These are phyloP conservation scores for Clavispora carvajalis DNA, from an alignment of 805 yeast genomes.

Conservation along the genomic window DNA sequence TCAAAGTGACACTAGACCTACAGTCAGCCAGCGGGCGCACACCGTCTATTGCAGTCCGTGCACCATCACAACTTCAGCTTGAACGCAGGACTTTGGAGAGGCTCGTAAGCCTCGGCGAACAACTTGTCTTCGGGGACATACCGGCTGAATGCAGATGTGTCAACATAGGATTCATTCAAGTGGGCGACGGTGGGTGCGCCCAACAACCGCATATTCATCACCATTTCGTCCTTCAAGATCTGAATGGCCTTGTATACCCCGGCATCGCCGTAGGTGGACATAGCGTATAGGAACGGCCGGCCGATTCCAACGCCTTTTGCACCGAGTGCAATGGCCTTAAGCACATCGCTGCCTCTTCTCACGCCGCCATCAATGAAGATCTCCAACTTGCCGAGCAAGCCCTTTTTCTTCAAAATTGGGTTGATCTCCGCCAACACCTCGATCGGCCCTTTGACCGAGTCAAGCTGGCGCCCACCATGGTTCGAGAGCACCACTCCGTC, in stretches of 20 bases:
- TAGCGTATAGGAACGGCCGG: constrained; percentile 61
- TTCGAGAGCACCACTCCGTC: constrained; percentile 69
- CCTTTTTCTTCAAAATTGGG: constrained; percentile 43
- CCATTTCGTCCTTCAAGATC: constrained; percentile 55
- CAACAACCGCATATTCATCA: constrained; percentile 59
- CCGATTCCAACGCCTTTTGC: constrained; percentile 71
- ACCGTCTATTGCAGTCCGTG: no score
- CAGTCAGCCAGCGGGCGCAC: no score
- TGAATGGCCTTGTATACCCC: constrained; percentile 66
- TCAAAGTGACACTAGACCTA: no score
- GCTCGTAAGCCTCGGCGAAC: constrained; percentile 51
- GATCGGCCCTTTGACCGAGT: constrained; percentile 73
- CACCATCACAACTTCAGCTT: constrained; percentile 18
- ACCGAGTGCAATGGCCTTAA: constrained; percentile 64
- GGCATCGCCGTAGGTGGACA: constrained; percentile 73
- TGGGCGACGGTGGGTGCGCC: constrained; percentile 51
- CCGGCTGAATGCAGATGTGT: constrained; percentile 40
- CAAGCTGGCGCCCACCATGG: constrained; percentile 87
- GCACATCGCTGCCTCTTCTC: constrained; percentile 60
- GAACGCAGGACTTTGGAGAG: constrained; percentile 49
- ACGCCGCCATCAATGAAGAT: constrained; percentile 68
- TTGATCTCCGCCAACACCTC: constrained; percentile 69
- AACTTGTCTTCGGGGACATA: constrained; percentile 52
- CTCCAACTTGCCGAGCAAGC: constrained; percentile 44
- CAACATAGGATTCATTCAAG: constrained; percentile 55